phyloP scores from a whole-genome alignment of 345 rosid genomes.

The Rhizophora mangle region DNA sequence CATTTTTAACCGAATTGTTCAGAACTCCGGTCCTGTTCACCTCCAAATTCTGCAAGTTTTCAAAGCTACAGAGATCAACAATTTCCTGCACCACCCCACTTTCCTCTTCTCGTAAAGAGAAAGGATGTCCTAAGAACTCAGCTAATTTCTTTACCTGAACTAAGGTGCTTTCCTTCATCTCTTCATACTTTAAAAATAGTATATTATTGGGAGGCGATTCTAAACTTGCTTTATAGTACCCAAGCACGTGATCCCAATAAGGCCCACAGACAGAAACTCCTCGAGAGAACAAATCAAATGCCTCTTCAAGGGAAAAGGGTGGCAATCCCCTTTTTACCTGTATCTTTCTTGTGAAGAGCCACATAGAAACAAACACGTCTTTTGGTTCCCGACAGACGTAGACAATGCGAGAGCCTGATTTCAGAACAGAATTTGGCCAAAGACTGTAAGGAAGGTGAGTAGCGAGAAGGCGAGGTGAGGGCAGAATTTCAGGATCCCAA shows the following conservation, averaged over 20 bases:
- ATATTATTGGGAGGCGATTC: background rate
- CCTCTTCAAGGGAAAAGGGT: background rate
- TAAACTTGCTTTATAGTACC: conserved; percentile 2
- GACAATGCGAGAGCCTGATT: background rate
- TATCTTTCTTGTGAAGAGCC: background rate
- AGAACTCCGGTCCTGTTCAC: background rate
- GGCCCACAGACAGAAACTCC: background rate
- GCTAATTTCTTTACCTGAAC: background rate
- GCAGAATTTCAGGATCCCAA: background rate
- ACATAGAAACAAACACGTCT: background rate
- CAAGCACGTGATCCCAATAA: background rate
- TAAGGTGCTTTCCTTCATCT: background rate
- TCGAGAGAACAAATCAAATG: background rate
- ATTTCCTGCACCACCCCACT: conserved; percentile 3
- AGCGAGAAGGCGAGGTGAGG: background rate
- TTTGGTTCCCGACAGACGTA: conserved; percentile 1
- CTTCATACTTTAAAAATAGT: conserved; percentile 8
- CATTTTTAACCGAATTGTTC: background rate
- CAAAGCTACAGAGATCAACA: background rate
- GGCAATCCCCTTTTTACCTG: background rate
- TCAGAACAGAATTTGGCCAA: background rate
- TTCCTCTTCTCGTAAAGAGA: background rate
- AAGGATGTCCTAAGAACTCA: background rate
- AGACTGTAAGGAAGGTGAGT: background rate
- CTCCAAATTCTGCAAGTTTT: conserved; percentile 3